Evolutionary conservation across 1,284 basidiomycete species (phyloP), one percentile per base, ranked within the genome.

Genomic region (Erythrobasidium hasegawianum): DNA sequence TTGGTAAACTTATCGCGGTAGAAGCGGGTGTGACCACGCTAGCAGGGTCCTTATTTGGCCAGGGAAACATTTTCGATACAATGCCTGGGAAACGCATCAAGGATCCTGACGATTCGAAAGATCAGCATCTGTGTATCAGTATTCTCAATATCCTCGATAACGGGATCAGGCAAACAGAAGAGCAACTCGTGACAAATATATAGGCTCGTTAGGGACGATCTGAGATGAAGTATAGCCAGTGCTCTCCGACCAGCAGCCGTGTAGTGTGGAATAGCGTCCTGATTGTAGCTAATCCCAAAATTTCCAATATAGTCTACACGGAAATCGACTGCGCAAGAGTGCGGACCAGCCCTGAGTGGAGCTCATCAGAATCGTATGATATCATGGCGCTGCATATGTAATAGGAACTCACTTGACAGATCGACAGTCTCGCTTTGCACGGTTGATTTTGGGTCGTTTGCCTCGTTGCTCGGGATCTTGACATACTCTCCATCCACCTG

Each of bases 1-100:
- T 91, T 13, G 84, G 84, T 56, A 72, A 80, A 71, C 78, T 82
- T 22, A 79, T 91, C 40, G 88, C 85, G 4, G 76, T 77, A 68
- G 81, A 86, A 69, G 74, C 82, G 1, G 89, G 89, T 1, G 83
- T 90, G 1, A 78, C 89, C 10, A 80, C 81, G 1, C 79, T 92
- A 2, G 89, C 89, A 1, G 84, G 83, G 0, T 79, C 80, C 0
- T 89, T 90, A 77, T 90, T 90, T 78, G 77, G 76, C 73, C 78
- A 60, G 24, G 29, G 22, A 3, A 50, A 53, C 27, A 40, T 33
- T n/a, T n/a, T n/a, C n/a, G n/a, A n/a, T n/a, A n/a, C n/a, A n/a
- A n/a, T n/a, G n/a, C n/a, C n/a, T n/a, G n/a, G n/a, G n/a, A n/a
- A n/a, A n/a, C n/a, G n/a, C n/a, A n/a, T n/a, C n/a, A n/a, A n/a